These are phyloP conservation scores for Candida wancherniae DNA, from an alignment of 805 yeast genomes.

Conservation along the genomic window DNA sequence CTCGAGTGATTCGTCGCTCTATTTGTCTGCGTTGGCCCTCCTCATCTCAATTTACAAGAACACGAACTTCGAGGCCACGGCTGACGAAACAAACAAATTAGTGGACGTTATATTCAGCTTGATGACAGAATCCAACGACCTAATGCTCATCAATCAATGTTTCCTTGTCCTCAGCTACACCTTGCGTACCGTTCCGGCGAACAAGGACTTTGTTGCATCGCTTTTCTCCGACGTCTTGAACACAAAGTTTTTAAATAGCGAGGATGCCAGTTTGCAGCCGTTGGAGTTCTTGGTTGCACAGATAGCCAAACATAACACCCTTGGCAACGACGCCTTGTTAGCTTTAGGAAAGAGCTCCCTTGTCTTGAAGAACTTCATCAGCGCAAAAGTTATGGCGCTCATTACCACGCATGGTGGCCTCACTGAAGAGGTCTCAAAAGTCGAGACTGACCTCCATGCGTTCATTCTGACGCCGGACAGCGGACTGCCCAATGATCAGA, in stretches of 20 bases:
- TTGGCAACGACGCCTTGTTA: slow-evolving; percentile 6
- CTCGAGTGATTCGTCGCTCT: slow-evolving; percentile 26
- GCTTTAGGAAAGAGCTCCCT: slow-evolving; percentile 10
- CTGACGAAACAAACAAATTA: slow-evolving; percentile 1
- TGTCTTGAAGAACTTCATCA: slow-evolving; percentile 18
- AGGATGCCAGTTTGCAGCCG: slow-evolving; percentile 14
- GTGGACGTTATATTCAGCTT: slow-evolving; percentile 8
- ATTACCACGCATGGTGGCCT: slow-evolving; percentile 21
- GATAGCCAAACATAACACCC: slow-evolving; percentile 5
- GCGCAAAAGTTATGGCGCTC: slow-evolving; percentile 29
- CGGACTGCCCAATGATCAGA: slow-evolving; percentile 7
- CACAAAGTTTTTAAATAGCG: slow-evolving; percentile 16
- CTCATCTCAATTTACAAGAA: slow-evolving; percentile 11
- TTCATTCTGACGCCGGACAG: slow-evolving; percentile 20
- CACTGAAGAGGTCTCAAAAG: slow-evolving; percentile 17
- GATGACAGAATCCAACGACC: slow-evolving; percentile 8
- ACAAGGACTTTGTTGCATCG: slow-evolving; percentile 3
- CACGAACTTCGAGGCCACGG: slow-evolving; percentile 2
- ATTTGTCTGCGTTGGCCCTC: slow-evolving; percentile 19
- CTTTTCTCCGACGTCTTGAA: slow-evolving; percentile 14
- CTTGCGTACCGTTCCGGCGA: slow-evolving; percentile 7
- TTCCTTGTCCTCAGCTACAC: slow-evolving; percentile 11
- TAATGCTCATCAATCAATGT: slow-evolving; percentile 8
- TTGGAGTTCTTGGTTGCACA: slow-evolving; percentile 14
- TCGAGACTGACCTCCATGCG: slow-evolving; percentile 27